Base-by-base conservation (phyloP, 805 yeast genomes). In the Schwanniomyces pseudopolymorphus region DNA sequence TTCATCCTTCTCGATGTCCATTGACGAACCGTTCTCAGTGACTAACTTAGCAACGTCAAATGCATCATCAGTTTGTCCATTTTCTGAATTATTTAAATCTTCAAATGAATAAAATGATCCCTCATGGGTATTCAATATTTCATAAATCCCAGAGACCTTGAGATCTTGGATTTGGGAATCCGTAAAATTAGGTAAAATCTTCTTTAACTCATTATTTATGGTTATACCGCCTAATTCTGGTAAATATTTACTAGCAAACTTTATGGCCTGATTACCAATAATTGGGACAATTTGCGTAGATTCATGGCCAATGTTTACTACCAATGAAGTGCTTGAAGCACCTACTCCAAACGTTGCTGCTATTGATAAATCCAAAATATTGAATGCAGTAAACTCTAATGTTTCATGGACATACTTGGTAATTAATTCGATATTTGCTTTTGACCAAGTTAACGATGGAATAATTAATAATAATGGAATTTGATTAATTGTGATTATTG, bases 11-110 rank as follows among this genome's bases (percentile, higher is more conserved):
- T 69, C 72, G 45, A 87, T 62, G 63, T 87, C 90, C 43, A 87
- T 74, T 2, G 90, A 33, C 8, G 24, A 24, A 4, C 26, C 81
- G 11, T 84, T 89, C 50, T 88, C 84, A 1, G 94, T 80, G 10
- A 91, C 94, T 54, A 91, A 82, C 35, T 90, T 89, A 2, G 97
- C 96, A 41, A 92, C 90, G 63, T 92, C 96, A 59, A 89, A 75
- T 3, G 83, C 81, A 44, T 89, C 95, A 25, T 86, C 92, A 33
- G 82, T 75, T 13, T 62, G 66, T 5, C 25, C 39, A 2, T 58
- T 62, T 42, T 51, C 51, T 22, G 59, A 55, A 43, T 49, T 63
- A 59, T 46, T 59, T 46, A 75, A 64, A 27, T 78, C 84, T 42
- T 79, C 82, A 47, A 75, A 60, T 17, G 85, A 83, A 55, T 83